Conservation (phyloP, 1,139 yeast species). For the Zhuliangozyma parablackwelliae region DNA sequence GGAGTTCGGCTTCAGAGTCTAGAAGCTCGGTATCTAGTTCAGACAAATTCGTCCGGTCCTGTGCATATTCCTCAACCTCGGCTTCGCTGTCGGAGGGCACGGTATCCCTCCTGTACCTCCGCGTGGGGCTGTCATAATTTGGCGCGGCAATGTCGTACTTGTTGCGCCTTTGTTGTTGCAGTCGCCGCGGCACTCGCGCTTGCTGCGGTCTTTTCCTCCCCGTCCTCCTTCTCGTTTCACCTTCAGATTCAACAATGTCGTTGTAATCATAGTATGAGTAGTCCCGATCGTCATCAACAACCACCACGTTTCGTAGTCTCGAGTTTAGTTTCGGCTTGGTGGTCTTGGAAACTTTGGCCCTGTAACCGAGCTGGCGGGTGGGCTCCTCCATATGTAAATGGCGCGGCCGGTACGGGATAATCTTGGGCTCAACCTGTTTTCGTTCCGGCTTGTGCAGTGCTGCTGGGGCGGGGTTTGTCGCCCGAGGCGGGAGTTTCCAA, state of each 20-base stretch:
- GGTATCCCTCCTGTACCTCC: conserved; percentile 1
- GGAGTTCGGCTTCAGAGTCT: conserved; percentile 7
- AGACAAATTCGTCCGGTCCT: conserved; percentile 5
- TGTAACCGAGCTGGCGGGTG: no score
- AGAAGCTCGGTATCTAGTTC: conserved; percentile 7
- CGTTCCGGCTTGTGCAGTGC: no score
- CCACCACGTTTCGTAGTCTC: conserved; percentile 1
- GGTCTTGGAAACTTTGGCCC: background rate
- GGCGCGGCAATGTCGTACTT: no score
- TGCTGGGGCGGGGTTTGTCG: no score
- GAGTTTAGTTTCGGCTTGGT: background rate
- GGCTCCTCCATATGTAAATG: no score
- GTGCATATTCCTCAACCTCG: background rate
- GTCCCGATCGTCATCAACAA: conserved; percentile 6
- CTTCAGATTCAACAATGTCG: background rate
- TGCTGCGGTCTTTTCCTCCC: no score
- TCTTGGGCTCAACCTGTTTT: no score
- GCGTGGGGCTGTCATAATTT: background rate
- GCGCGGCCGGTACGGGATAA: no score
- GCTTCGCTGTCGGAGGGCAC: conserved; percentile 2
- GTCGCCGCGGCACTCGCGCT: no score
- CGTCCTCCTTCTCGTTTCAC: conserved; percentile 32
- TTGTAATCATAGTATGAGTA: conserved; percentile 8
- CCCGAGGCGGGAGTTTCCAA: no score
- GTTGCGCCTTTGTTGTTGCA: no score